These are phyloP conservation scores for Syzygium grande DNA, from an alignment of 345 rosid genomes.

Conservation along the genomic window DNA sequence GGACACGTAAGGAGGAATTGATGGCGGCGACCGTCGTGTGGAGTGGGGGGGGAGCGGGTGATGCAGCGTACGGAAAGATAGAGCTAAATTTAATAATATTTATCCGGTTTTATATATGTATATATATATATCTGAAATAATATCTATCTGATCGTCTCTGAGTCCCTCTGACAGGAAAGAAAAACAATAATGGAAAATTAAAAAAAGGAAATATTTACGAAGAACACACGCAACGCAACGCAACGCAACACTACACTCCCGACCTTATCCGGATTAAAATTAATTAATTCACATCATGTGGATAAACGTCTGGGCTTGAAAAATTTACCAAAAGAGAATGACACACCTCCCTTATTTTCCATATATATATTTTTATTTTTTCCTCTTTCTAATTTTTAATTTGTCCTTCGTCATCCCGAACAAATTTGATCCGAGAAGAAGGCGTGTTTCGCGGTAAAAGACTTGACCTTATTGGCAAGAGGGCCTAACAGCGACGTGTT, in stretches of 20 bases:
- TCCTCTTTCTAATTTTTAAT: neutral
- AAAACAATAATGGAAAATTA: neutral
- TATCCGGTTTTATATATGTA: neutral
- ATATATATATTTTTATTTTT: fast-evolving
- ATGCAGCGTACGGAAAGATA: neutral
- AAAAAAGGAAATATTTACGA: neutral
- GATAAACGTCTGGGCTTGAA: neutral
- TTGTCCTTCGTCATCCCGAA: neutral
- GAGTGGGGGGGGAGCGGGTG: neutral
- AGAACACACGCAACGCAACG: neutral
- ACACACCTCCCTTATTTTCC: neutral
- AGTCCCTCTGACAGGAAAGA: too few species aligned
- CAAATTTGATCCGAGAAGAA: neutral
- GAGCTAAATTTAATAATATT: neutral
- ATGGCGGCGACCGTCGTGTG: neutral
- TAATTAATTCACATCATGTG: neutral
- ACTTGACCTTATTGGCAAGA: neutral
- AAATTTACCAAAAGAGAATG: neutral
- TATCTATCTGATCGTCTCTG: neutral
- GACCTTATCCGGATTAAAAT: neutral
- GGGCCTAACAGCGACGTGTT: neutral
- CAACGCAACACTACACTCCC: neutral
- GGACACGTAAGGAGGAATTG: neutral
- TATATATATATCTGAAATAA: too few species aligned
- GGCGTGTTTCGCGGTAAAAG: neutral